phyloP scores from a whole-genome alignment of 345 rosid species.

The Nasturtium officinale region DNA sequence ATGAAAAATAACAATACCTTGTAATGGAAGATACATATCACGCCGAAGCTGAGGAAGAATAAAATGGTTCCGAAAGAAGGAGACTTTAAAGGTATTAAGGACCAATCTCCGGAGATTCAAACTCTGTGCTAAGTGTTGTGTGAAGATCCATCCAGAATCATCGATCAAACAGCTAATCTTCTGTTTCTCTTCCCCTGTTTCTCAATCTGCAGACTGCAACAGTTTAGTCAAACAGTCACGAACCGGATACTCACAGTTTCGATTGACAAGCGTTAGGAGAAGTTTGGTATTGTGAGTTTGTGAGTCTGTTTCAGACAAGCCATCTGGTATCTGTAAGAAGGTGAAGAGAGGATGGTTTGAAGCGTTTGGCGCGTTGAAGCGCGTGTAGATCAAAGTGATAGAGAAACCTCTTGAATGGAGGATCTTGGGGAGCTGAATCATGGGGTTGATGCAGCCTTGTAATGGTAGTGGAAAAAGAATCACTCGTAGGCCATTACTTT shows the following conservation, averaged over 20 bases:
- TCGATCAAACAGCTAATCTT: slow-evolving; percentile 38
- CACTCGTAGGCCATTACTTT: slow-evolving; percentile 34
- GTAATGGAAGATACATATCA: slow-evolving; percentile 8
- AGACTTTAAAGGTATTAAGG: slow-evolving; percentile 11
- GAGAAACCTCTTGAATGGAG: slow-evolving; percentile 51
- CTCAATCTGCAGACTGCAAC: slow-evolving; percentile 8
- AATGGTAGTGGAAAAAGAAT: slow-evolving; percentile 59
- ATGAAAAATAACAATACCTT: slow-evolving; percentile 11
- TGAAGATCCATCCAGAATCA: slow-evolving; percentile 38
- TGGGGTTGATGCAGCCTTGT: slow-evolving; percentile 67
- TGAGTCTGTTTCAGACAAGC: slow-evolving; percentile 41
- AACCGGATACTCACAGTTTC: slow-evolving; percentile 21
- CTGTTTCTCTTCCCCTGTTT: slow-evolving; percentile 25
- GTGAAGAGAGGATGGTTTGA: slow-evolving; percentile 40
- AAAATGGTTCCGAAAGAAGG: slow-evolving; percentile 33
- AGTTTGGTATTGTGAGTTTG: slow-evolving; percentile 10
- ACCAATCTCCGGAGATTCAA: slow-evolving; percentile 32
- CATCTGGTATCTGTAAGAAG: slow-evolving; percentile 35
- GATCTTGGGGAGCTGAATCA: slow-evolving; percentile 69
- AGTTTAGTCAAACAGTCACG: slow-evolving; percentile 38
- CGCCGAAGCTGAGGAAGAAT: slow-evolving; percentile 27
- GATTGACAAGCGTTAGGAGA: slow-evolving; percentile 21
- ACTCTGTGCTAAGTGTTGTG: slow-evolving; percentile 23
- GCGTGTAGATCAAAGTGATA: slow-evolving; percentile 55
- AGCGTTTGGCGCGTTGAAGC: slow-evolving; percentile 41